Conservation (phyloP, 495 filamentous ascomycete species). For the Tirmania nivea region DNA sequence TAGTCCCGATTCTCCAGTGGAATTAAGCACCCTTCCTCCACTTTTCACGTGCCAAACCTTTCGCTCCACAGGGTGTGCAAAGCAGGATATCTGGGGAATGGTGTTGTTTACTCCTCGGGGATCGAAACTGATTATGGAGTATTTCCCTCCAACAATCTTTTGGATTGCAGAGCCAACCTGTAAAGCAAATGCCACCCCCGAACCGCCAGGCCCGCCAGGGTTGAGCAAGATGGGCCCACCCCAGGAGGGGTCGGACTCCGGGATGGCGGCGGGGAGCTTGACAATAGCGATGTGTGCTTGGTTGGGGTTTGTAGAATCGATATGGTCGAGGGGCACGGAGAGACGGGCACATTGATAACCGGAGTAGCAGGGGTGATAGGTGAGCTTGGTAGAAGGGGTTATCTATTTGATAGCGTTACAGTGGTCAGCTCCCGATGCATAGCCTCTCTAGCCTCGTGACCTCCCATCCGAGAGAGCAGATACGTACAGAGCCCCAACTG, state of each 20-base stretch:
- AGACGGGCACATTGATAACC: slow-evolving; percentile 26
- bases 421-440: too few species aligned
- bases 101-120: slow-evolving; percentile 33
- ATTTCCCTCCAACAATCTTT: slow-evolving; percentile 26
- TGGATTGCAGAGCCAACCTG: slow-evolving; percentile 24
- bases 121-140: slow-evolving; percentile 34
- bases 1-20: background rate
- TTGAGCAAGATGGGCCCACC: slow-evolving; percentile 32
- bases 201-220: slow-evolving; percentile 31
- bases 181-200: slow-evolving; percentile 24
- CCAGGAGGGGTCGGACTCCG: slow-evolving; percentile 18
- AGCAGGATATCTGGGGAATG: slow-evolving; percentile 29
- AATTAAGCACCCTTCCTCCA: slow-evolving; percentile 2
- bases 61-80: slow-evolving; percentile 17
- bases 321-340: slow-evolving; percentile 32
- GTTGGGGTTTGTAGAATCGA: slow-evolving; percentile 20
- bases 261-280: slow-evolving; percentile 25
- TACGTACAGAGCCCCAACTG: too few species aligned
- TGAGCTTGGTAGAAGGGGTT: slow-evolving; percentile 15
- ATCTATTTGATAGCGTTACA: slow-evolving; percentile 3
- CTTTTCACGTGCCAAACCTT: slow-evolving; percentile 1
- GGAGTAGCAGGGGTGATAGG: slow-evolving; percentile 22
- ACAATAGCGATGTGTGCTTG: slow-evolving; percentile 26
- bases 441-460: too few species aligned
- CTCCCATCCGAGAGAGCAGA: too few species aligned